Evolutionary conservation across 176 grass and related monocot species (phyloP), one percentile per base, ranked within the genome.

Genomic region (Musa schizocarpa): DNA sequence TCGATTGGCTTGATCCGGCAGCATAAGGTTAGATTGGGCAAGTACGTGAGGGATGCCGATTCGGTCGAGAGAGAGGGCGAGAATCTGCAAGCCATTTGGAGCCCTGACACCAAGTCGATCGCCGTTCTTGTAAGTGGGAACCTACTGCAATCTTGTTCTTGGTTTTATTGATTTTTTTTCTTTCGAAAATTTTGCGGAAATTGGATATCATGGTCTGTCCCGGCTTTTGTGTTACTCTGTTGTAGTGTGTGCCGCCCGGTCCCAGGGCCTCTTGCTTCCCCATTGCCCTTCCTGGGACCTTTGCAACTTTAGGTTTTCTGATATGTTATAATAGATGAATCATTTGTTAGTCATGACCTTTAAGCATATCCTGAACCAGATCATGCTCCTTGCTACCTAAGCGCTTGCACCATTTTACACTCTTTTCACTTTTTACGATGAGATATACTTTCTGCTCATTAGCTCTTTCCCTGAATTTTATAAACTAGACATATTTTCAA

Each of bases 41-140:
- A 83, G 66, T 81, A 83, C 81, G 80, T 77, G 52, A 85, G 94
- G 70, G 89, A 89, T 63, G 75, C 68, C 62, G 91, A 83, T 20
- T 89, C 86, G 11, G 64, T 93, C 24, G 76, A 81, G 10, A 72
- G 78, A 10, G 86, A 98, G 72, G 95, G 95, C 29, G 82, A 85
- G 75, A 98, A 93, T 82, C 74, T 86, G 50, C 88, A 92, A 43
- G 88, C 95, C 19, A 81, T 89, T n/a, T 98, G 95, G 90, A 98
- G 95, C 76, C 84, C 95, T 52, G 88, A 98, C 77, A 82, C 72
- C 61, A 98, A 89, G 77, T 91, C 90, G 48, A 69, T 98, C 75
- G 94, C 86, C 63, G 76, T 98, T 64, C 84, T 98, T 73, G 94
- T 98, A 76, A 83, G 94, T 78, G 9, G 25, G 20, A 74, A 27